Base-by-base conservation (phyloP, 305 asterid genomes). In the Solanum hybrid region DNA sequence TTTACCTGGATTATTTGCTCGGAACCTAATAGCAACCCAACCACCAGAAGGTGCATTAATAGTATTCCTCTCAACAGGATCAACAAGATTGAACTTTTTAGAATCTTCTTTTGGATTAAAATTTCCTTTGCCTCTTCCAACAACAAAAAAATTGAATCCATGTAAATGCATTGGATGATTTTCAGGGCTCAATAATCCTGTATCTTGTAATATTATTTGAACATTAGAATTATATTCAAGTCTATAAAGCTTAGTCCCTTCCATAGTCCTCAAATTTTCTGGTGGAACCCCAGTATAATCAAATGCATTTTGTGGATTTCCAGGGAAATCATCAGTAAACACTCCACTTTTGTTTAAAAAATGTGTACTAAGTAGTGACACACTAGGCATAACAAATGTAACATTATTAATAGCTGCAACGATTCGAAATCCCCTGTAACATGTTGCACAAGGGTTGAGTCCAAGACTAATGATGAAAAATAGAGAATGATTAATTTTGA, bases 31-130 rank as follows among this genome's bases (percentile, higher is more conserved):
- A 37, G 97, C 97, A 38, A 90, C 94, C 97, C 97, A 94, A 17
- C 97, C 98, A 5, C 95, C 95, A 6, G 95, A 90, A 1, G 96
- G 96, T 14, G 94, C 95, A 35, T 90, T 93, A 34, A 94, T 86
- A 1, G 98, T 95, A 64, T 95, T 95, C 90, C 98, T 94, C 90
- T 95, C 98, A 51, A 94, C 96, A 14, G 98, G 97, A 89, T 95
- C 98, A 36, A 90, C 92, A 2, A 94, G 94, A 40, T 94, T 94
- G 91, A 94, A 94, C 3, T 87, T 89, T 26, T 90, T 88, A n/a
- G 93, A 89, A 84, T 94, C 96, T 73, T 88, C 90, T 4, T 78
- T 82, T 64, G 94, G 92, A 81, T 94, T 87, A 24, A 92, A 94
- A 86, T 95, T 94, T 2, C 96, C 96, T 40, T 26, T 3, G 38